Base-by-base conservation (phyloP, 176 grass and related monocot species). In the Triticum turgidum region DNA sequence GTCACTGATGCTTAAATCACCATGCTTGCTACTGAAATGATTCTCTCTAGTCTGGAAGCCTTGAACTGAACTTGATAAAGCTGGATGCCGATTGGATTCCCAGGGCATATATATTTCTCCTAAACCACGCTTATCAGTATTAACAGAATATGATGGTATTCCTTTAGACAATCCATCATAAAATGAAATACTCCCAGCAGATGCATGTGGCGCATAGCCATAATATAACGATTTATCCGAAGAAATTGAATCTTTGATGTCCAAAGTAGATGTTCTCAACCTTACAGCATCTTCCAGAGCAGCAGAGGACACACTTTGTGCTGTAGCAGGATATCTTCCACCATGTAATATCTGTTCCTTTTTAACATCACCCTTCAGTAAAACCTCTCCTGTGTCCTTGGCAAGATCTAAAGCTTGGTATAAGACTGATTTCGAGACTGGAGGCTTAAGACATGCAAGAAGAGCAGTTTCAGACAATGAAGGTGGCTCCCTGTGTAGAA, bases 111-210 rank as follows among this genome's bases (percentile, higher is more conserved):
- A 29, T 84, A 84, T 73, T 62, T 73, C 82, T 75, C 73, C 73
- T 33, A 76, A 76, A 21, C 73, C 73, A 76, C 47, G 73, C 73
- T 76, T 76, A 56, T 76, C 73, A 33, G 73, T 76, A 20, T 61
- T 89, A 84, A 98, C 73, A 32, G 93, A 98, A 78, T 98, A 98
- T 74, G 93, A 91, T 24, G 96, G 96, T 86, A 98, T 95, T 64
- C 88, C 96, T 91, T 92, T 93, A 91, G 90, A 87, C 59, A 91
- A 80, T 25, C 94, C 92, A 86, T 98, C 96, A 85, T 86, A 96
- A 69, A 95, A 90, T 35, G 93, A 98, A 91, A 76, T 95, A 86
- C 64, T 94, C 62, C 69, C 89, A 88, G 88, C 33, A 73, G 91
- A 90, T 84, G 91, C 77, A 77, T 98, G 91, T 86, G 79, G 59